phyloP scores from a whole-genome alignment of 1,284 basidiomycete genomes.

The Malassezia brasiliensis region DNA sequence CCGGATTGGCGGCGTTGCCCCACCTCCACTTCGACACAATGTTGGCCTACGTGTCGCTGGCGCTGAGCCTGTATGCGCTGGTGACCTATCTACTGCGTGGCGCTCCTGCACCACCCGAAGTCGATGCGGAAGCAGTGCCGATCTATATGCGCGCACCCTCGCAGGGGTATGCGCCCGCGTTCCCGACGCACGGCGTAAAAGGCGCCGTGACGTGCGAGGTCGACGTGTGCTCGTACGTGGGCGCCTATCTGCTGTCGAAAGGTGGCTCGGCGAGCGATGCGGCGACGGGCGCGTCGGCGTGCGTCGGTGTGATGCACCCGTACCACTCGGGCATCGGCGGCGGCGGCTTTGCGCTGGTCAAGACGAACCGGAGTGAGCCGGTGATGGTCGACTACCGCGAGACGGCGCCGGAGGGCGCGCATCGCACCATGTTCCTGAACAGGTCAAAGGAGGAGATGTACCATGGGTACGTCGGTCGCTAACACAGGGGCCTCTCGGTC shows the following conservation, averaged over 20 bases:
- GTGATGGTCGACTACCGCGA: conserved; percentile 51
- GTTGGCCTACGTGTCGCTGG: background rate
- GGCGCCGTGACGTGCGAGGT: conserved; percentile 44
- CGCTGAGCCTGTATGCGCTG: background rate
- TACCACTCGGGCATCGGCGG: conserved; percentile 51
- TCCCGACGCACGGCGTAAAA: conserved; percentile 22
- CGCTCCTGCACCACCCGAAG: background rate
- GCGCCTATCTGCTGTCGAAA: conserved; percentile 45
- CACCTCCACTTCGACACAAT: background rate
- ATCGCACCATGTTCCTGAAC: conserved; percentile 46
- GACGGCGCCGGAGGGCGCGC: conserved; percentile 47
- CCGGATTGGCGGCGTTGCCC: too few species aligned
- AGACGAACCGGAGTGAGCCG: conserved; percentile 27
- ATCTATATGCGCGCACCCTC: conserved; percentile 24
- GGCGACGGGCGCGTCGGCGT: conserved; percentile 47
- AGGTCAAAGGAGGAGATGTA: conserved; percentile 25
- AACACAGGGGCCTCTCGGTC: conserved; percentile 38
- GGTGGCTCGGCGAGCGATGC: conserved; percentile 50
- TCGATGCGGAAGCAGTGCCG: conserved; percentile 2
- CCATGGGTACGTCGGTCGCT: conserved; percentile 20
- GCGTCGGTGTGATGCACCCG: conserved; percentile 49
- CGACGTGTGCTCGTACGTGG: conserved; percentile 50
- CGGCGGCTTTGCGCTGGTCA: conserved; percentile 38
- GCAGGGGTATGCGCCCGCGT: conserved; percentile 27
- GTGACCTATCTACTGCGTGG: background rate